Conservation (phyloP, 169 alveolate species). For the Theileria annulata region DNA sequence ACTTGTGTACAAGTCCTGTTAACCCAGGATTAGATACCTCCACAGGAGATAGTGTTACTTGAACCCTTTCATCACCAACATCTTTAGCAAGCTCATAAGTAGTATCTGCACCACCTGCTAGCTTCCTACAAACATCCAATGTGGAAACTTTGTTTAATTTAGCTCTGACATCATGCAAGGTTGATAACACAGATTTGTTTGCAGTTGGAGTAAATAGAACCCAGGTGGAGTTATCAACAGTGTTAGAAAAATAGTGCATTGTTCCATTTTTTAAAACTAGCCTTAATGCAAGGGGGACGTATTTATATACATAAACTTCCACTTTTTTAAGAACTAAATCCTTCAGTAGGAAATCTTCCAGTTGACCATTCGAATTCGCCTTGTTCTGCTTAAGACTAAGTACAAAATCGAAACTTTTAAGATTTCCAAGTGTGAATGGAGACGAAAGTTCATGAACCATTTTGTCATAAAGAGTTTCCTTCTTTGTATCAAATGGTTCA, state of each 20-base stretch:
- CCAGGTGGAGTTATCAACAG: not conserved
- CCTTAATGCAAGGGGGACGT: not conserved
- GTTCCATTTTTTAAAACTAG: not conserved
- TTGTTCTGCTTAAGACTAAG: not conserved
- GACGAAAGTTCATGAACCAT: not conserved
- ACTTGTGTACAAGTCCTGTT: conserved; percentile 8
- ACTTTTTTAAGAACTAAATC: not conserved
- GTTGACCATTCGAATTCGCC: not conserved
- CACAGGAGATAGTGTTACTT: not conserved
- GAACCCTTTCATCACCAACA: conserved; percentile 6
- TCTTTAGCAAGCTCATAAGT: not conserved
- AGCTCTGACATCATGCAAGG: not conserved
- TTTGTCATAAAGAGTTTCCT: not conserved
- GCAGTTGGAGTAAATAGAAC: not conserved
- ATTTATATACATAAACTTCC: not conserved
- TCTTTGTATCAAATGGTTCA: not conserved
- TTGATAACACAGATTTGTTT: not conserved
- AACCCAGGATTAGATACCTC: not conserved
- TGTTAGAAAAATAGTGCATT: not conserved
- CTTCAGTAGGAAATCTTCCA: not conserved
- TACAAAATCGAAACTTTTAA: conserved; percentile 2
- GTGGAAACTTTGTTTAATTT: not conserved
- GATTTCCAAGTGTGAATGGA: conserved; percentile 13
- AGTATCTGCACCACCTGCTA: not conserved
- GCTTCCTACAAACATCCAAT: conserved; percentile 24